Evolutionary conservation across 345 rosid species (phyloP).

Genomic region (Draba incana): DNA sequence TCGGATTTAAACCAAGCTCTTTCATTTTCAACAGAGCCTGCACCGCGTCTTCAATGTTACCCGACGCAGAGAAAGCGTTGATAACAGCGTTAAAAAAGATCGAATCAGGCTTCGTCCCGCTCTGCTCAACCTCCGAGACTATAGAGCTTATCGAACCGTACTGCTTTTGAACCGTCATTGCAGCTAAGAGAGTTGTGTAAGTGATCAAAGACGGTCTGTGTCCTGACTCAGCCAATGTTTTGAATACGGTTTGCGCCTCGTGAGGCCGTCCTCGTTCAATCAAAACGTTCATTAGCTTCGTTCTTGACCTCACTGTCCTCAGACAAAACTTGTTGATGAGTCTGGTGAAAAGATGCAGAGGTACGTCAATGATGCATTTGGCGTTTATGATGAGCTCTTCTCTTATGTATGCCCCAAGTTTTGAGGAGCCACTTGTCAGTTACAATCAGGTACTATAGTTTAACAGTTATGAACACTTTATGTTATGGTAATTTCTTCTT

Average conservation of each 20-base stretch:
- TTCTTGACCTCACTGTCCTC: conserved; percentile 57
- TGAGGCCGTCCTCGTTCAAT: conserved; percentile 60
- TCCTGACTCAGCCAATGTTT: conserved; percentile 53
- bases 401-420: no score
- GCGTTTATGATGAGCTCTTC: no score
- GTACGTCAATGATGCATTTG: no score
- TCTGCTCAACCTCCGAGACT: conserved; percentile 55
- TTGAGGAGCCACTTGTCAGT: no score
- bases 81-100: conserved; percentile 64
- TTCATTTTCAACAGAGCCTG: conserved; percentile 57
- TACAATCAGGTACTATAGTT: no score
- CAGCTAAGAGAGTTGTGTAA: conserved; percentile 64
- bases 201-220: conserved; percentile 59
- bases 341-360: no score
- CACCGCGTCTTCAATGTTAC: conserved; percentile 60
- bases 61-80: conserved; percentile 65
- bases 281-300: conserved; percentile 59
- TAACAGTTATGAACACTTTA: no score
- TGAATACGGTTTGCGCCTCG: conserved; percentile 51
- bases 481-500: no score
- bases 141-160: conserved; percentile 50
- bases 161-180: conserved; percentile 59
- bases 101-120: conserved; percentile 53
- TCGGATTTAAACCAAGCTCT: conserved; percentile 56
- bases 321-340: no score